These are phyloP conservation scores for Stephanocyclus meneghinianus DNA, from an alignment of 352 stramenopile genomes.

Conservation along the genomic window DNA sequence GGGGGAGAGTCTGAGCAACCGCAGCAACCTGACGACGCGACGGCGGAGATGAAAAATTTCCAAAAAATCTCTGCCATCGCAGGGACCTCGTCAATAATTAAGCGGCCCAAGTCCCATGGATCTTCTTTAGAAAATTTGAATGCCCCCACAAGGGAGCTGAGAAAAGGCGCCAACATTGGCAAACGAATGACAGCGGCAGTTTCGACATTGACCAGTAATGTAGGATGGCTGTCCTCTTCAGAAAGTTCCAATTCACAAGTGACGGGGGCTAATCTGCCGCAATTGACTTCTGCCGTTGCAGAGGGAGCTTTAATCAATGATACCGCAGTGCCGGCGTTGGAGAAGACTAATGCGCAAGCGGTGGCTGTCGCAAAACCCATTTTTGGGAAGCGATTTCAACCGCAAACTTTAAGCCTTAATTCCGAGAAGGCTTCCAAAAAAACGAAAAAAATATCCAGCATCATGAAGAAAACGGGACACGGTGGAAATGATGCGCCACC, in stretches of 20 bases:
- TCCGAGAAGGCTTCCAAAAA: slow-evolving; percentile 8
- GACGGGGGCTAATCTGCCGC: neutral
- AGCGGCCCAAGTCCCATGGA: slow-evolving; percentile 32
- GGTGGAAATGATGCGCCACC: slow-evolving; percentile 10
- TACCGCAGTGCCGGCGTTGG: neutral
- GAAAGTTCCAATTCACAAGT: slow-evolving; percentile 11
- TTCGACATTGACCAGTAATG: slow-evolving; percentile 54
- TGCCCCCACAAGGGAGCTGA: slow-evolving; percentile 50
- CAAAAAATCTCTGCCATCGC: slow-evolving; percentile 36
- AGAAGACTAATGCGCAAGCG: neutral
- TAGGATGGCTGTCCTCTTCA: neutral
- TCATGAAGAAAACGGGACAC: slow-evolving; percentile 16
- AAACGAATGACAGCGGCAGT: slow-evolving; percentile 72
- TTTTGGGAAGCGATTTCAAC: neutral
- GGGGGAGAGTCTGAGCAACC: neutral
- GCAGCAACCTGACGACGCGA: neutral
- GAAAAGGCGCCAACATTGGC: slow-evolving; percentile 55
- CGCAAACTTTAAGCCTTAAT: neutral
- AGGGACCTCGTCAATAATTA: slow-evolving; percentile 13
- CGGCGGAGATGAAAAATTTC: slow-evolving; percentile 52
- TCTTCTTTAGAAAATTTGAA: slow-evolving; percentile 28
- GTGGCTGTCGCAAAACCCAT: neutral
- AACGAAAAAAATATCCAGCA: slow-evolving; percentile 3
- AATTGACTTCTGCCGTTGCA: neutral
- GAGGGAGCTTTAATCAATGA: slow-evolving; percentile 6